These are phyloP conservation scores for Skeletonema menzelii DNA, from an alignment of 108 stramenopile genomes.

Conservation along the genomic window DNA sequence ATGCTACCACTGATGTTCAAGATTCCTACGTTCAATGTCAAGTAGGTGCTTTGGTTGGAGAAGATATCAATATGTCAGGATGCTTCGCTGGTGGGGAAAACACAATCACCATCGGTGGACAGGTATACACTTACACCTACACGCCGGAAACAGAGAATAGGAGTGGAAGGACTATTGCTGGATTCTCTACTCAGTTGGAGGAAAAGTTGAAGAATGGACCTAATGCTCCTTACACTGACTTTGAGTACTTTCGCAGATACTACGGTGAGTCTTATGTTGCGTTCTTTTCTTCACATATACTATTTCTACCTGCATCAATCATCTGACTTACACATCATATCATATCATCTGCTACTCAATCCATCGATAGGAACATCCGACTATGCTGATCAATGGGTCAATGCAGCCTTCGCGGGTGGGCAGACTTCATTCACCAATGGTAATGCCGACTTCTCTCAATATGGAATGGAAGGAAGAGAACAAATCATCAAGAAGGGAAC, in stretches of 20 bases:
- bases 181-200: slow-evolving; percentile 54
- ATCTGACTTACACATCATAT: background rate
- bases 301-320: background rate
- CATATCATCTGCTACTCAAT: background rate
- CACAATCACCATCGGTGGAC: slow-evolving; percentile 22
- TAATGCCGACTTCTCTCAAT: slow-evolving; percentile 58
- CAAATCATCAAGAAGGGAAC: slow-evolving; percentile 73
- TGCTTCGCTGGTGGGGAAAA: slow-evolving; percentile 15
- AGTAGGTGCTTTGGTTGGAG: slow-evolving; percentile 60
- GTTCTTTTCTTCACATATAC: background rate
- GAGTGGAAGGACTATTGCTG: slow-evolving; percentile 60
- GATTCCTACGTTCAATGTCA: slow-evolving; percentile 59
- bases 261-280: slow-evolving; percentile 40
- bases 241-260: slow-evolving; percentile 60
- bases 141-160: slow-evolving; percentile 47
- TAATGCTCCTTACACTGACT: slow-evolving; percentile 57
- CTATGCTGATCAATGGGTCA: slow-evolving; percentile 79
- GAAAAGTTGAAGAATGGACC: slow-evolving; percentile 40
- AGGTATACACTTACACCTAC: slow-evolving; percentile 48
- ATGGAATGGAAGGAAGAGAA: slow-evolving; percentile 38
- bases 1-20: slow-evolving; percentile 52
- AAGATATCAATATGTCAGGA: slow-evolving; percentile 9
- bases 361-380: slow-evolving; percentile 23
- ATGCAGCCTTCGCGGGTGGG: slow-evolving; percentile 57
- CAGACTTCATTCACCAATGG: slow-evolving; percentile 60